phyloP scores from a whole-genome alignment of 2,329 filamentous ascomycete species.

The Venturia aucupariae region DNA sequence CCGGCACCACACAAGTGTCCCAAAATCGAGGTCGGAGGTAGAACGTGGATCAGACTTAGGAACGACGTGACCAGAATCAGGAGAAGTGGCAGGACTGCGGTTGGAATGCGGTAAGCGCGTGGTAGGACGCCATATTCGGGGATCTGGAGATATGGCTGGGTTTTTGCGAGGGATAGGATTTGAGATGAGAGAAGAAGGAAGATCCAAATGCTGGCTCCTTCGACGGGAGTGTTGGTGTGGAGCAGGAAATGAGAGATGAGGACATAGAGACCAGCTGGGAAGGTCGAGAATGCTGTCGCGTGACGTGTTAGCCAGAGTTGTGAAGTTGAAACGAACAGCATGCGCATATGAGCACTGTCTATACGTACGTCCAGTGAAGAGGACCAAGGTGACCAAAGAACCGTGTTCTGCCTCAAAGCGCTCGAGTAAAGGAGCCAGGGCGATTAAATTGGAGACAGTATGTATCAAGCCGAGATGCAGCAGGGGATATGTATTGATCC shows the following conservation, averaged over 20 bases:
- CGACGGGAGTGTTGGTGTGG: conserved; percentile 59
- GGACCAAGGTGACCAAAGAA: conserved; percentile 73
- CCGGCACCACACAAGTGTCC: conserved; percentile 78
- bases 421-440: conserved; percentile 79
- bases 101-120: conserved; percentile 62
- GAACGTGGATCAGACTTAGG: conserved; percentile 33
- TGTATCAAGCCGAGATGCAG: conserved; percentile 75
- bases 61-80: conserved; percentile 65
- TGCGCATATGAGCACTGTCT: not conserved
- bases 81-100: conserved; percentile 82
- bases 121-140: conserved; percentile 10
- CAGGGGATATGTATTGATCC: conserved; percentile 84
- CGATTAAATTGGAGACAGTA: conserved; percentile 66
- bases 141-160: conserved; percentile 62
- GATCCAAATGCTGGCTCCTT: conserved; percentile 87
- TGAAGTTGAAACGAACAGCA: not conserved
- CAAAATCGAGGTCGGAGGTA: conserved; percentile 73
- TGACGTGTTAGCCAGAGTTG: not conserved
- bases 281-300: conserved; percentile 33
- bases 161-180: conserved; percentile 73
- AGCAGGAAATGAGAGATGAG: conserved; percentile 67
- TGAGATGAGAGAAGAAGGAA: conserved; percentile 81
- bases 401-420: conserved; percentile 90
- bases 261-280: conserved; percentile 76
- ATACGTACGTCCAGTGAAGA: conserved; percentile 83